Conservation (phyloP, 116 monocot species). For the Dioscorea cayenensis region DNA sequence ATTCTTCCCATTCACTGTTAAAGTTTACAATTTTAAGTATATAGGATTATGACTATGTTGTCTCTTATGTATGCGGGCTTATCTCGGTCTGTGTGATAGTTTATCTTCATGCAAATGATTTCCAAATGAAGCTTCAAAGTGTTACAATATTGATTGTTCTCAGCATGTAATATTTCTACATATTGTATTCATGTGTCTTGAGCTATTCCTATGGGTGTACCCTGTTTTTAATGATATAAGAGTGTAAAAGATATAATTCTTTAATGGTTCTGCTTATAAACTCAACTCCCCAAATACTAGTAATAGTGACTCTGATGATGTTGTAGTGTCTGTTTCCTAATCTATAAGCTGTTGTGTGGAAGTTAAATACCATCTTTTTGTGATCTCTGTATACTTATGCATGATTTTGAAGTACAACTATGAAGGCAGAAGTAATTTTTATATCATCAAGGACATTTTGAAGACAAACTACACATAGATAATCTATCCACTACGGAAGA, state of each 20-base stretch:
- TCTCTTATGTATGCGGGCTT: slow-evolving; percentile 55
- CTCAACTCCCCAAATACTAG: too few species aligned
- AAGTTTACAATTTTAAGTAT: not conserved
- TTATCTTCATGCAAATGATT: slow-evolving; percentile 95
- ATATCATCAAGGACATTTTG: too few species aligned
- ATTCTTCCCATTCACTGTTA: not conserved
- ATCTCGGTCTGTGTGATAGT: slow-evolving; percentile 90
- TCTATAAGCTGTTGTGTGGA: too few species aligned
- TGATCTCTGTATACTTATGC: too few species aligned
- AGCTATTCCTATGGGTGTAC: not conserved
- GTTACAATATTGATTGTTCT: slow-evolving; percentile 93
- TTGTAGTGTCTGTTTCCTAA: too few species aligned
- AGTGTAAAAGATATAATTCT: not conserved
- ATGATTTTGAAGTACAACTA: too few species aligned
- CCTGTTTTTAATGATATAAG: not conserved
- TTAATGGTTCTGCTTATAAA: too few species aligned
- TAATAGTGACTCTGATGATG: too few species aligned
- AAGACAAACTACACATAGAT: too few species aligned
- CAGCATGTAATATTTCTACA: slow-evolving; percentile 37
- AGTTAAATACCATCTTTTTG: too few species aligned
- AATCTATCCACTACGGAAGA: too few species aligned
- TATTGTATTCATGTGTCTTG: not conserved
- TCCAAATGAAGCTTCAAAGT: slow-evolving; percentile 77
- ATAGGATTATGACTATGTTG: not conserved
- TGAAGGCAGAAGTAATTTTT: too few species aligned